A percentile compares a stretch with the other conserved stretches of the same genome.
phyloP scores from a whole-genome alignment of 2,329 filamentous ascomycete species.

The Cryphonectria japonica region DNA sequence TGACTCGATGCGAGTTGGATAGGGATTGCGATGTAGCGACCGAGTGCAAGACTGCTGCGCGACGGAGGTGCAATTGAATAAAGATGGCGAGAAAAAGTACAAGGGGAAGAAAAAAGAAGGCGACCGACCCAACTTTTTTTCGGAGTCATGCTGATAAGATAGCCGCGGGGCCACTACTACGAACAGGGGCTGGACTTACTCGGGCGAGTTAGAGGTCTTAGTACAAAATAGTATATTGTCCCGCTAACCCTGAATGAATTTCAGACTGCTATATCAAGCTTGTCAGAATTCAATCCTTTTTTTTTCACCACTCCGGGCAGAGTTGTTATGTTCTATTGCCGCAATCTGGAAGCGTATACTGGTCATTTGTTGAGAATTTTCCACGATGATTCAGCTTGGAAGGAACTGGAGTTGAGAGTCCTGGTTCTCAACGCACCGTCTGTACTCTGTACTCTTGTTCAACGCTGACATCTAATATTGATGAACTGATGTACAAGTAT shows the following conservation, averaged over 20 bases:
- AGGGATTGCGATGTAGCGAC: not conserved
- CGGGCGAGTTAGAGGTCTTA: not conserved
- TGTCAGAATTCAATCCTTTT: too few species aligned
- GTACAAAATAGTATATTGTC: not conserved
- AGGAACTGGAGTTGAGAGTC: not conserved
- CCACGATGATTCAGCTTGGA: not conserved
- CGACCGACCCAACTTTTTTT: constrained; percentile 28
- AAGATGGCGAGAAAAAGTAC: constrained; percentile 9
- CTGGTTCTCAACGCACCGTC: not conserved
- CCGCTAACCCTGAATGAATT: not conserved
- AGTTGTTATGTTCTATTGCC: too few species aligned
- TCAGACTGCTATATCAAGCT: too few species aligned
- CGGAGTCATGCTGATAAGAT: constrained; percentile 23
- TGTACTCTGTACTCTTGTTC: too few species aligned
- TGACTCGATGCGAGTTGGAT: not conserved
- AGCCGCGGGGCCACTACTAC: constrained; percentile 19
- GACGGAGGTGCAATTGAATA: not conserved
- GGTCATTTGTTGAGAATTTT: too few species aligned
- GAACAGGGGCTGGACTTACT: not conserved
- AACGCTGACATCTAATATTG: too few species aligned
- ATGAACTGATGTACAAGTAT: too few species aligned
- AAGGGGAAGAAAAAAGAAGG: not conserved
- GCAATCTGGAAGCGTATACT: too few species aligned
- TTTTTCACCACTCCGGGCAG: too few species aligned
- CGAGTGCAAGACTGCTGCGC: not conserved